Percentiles rank a stretch among this genome's conserved stretches.
Conservation (phyloP, 225 moss, liverwort and hornwort species). For the Polytrichum formosum region DNA sequence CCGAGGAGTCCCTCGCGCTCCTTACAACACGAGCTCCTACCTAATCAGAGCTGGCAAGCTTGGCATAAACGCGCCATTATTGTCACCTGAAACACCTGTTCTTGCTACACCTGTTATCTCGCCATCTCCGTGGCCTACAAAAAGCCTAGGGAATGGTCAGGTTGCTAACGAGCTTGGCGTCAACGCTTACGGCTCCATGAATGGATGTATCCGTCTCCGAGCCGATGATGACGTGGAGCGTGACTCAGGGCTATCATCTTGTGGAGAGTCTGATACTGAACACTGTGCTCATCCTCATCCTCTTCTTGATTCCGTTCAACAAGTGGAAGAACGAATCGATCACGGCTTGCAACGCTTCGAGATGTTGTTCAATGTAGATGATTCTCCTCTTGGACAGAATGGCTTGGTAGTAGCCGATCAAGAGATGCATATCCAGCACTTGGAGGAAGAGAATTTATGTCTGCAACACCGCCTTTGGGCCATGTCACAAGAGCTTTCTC, state of each 20-base stretch:
- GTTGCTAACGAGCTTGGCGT: slow-evolving; percentile 62
- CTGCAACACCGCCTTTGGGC: slow-evolving; percentile 61
- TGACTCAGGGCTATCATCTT: slow-evolving; percentile 41
- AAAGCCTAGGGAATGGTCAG: slow-evolving; percentile 51
- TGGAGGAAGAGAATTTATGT: slow-evolving; percentile 59
- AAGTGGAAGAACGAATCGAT: slow-evolving; percentile 61
- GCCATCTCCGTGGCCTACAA: slow-evolving; percentile 48
- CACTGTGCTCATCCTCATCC: slow-evolving; percentile 37
- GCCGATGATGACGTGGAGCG: slow-evolving; percentile 45
- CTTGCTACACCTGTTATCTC: slow-evolving; percentile 58
- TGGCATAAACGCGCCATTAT: slow-evolving; percentile 67
- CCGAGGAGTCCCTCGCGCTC: slow-evolving; percentile 60
- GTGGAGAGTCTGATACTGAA: slow-evolving; percentile 50
- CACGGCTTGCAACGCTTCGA: slow-evolving; percentile 61
- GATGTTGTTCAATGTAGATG: slow-evolving; percentile 30
- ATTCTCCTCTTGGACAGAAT: slow-evolving; percentile 30
- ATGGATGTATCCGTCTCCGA: slow-evolving; percentile 55
- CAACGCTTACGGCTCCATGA: slow-evolving; percentile 65
- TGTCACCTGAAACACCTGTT: slow-evolving; percentile 53
- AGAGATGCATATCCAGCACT: slow-evolving; percentile 48
- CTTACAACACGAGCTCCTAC: slow-evolving; percentile 73
- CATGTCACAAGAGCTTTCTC: slow-evolving; percentile 49
- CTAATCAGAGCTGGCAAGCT: slow-evolving; percentile 75
- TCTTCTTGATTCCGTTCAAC: slow-evolving; percentile 30
- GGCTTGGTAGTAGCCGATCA: slow-evolving; percentile 35